A percentile compares a stretch with the other conserved stretches of the same genome.
phyloP scores from a whole-genome alignment of 352 stramenopile species.

The Phytopythium oedochilum region DNA sequence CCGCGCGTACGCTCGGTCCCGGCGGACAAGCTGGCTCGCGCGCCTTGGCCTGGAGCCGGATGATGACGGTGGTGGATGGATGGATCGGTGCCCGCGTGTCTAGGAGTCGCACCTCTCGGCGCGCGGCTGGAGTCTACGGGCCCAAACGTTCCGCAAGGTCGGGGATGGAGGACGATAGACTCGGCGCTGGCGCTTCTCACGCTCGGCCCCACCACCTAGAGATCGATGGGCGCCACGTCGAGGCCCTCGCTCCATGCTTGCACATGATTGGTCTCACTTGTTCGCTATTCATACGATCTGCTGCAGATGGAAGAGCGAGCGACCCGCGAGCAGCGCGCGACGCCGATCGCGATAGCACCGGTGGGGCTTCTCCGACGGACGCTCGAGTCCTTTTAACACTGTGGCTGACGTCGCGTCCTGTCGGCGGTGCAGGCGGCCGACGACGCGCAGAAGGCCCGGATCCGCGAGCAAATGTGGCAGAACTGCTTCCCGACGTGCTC shows the following conservation, averaged over 20 bases:
- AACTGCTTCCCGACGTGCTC: slow-evolving; percentile 80
- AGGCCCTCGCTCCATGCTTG: too few species aligned
- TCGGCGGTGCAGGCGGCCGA: slow-evolving; percentile 23
- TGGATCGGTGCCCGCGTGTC: slow-evolving; percentile 16
- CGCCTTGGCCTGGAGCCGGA: neutral
- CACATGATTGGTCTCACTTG: too few species aligned
- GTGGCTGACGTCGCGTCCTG: neutral
- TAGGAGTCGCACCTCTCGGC: slow-evolving; percentile 31
- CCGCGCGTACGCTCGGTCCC: neutral
- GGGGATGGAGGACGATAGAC: slow-evolving; percentile 1
- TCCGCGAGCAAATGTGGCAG: slow-evolving; percentile 74
- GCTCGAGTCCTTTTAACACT: too few species aligned
- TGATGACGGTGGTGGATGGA: slow-evolving; percentile 11
- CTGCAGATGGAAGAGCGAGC: slow-evolving; percentile 5
- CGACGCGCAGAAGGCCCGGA: slow-evolving; percentile 32
- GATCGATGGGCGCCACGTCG: neutral
- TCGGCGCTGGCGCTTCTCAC: neutral
- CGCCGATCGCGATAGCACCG: neutral
- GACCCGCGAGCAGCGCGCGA: slow-evolving; percentile 3
- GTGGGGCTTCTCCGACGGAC: neutral
- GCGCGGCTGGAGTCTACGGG: slow-evolving; percentile 21
- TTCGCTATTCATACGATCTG: too few species aligned
- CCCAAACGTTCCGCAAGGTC: slow-evolving; percentile 21
- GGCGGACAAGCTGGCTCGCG: too few species aligned
- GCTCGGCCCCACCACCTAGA: too few species aligned